Base-by-base conservation (phyloP, 192 early-diverging fungal species). In the Paraglomus brasilianum region DNA sequence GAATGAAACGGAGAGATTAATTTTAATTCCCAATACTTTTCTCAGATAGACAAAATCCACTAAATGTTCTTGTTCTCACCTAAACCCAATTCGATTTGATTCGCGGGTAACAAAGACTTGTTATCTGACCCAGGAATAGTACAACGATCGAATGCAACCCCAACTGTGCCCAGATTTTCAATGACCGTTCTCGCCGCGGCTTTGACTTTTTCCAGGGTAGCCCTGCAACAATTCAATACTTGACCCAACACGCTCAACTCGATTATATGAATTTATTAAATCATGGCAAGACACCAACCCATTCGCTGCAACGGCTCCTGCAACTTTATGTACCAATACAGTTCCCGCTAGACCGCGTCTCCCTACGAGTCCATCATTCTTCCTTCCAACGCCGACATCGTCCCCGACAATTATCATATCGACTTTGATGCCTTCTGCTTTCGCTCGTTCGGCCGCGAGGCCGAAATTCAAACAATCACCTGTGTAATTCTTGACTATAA, bases 401-500 rank as follows among this genome's bases (percentile, higher is more conserved):
- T 95, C 93, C 11, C 79, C 86, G n/a, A 95, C 90, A n/a, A 93
- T 79, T 5, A 94, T 79, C 70, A 88, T 85, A 19, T 85, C 82
- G 0, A 88, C 85, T 70, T 86, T 80, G 41, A 83, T 84, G 30
- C 87, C 78, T 72, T 88, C 81, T 15, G 89, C 84, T 76, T 91
- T 93, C 78, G 87, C 86, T 10, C 87, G 82, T 76, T 87, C 90
- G 5, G 91, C 86, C 7, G 93, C 93, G 4, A 88, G 79, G 21
- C 90, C 91, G 86, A 95, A 95, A 77, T 89, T 86, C 9, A 88
- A 78, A 58, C 85, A 81, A 68, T 90, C 87, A 47, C 91, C 93
- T 0, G 93, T 95, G 71, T 95, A 95, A 77, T 95, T 95, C 77
- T 92, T 95, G 81, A 94, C 85, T 11, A 95, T 81, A 3, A 92